phyloP scores from a whole-genome alignment of 176 grass and related monocot genomes.

The Saccharum spontaneum region DNA sequence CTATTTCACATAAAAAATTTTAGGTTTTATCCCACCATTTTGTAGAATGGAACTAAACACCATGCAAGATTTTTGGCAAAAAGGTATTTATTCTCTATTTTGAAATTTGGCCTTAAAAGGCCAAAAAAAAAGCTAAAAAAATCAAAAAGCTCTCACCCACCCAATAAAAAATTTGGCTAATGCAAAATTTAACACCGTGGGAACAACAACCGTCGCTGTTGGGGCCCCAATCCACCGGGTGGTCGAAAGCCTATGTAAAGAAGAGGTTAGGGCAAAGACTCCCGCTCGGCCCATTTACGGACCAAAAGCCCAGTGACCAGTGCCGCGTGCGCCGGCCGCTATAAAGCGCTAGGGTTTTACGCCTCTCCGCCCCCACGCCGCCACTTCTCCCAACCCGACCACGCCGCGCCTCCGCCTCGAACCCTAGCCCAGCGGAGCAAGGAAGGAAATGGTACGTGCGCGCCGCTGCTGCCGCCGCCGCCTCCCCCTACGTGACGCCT shows the following conservation, averaged over 20 bases:
- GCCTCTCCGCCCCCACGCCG: neutral
- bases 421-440: slow-evolving; percentile 21
- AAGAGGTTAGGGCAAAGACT: neutral
- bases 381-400: neutral
- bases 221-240: neutral
- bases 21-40: too few relatives aligned
- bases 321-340: neutral
- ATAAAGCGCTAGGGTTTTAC: slow-evolving; percentile 31
- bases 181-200: too few relatives aligned
- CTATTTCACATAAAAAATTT: too few relatives aligned
- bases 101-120: too few relatives aligned
- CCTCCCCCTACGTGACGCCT: too few relatives aligned
- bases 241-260: neutral
- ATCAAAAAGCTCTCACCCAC: too few relatives aligned
- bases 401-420: neutral
- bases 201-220: neutral
- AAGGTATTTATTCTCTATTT: too few relatives aligned
- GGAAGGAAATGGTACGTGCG: slow-evolving; percentile 33
- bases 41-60: too few relatives aligned
- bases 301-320: slow-evolving; percentile 3
- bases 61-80: too few relatives aligned
- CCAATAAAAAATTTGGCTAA: too few relatives aligned
- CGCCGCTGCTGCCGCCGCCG: neutral
- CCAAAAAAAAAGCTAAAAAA: too few relatives aligned
- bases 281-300: neutral